Evolutionary conservation across 208 protist genomes (phyloP).

Genomic region (Entamoeba dispar): DNA sequence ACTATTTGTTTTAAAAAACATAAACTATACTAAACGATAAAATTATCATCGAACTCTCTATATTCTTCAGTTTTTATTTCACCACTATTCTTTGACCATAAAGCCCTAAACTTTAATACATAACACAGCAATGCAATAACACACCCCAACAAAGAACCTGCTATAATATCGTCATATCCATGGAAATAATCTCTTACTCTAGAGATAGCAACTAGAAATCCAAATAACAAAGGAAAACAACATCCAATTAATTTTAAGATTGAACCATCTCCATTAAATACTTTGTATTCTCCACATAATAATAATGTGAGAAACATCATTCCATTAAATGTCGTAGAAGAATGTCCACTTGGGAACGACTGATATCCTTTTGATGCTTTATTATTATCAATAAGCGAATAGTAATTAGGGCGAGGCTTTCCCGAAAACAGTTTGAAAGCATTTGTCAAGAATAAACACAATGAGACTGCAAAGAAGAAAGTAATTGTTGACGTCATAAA

Average conservation of each 20-base stretch:
- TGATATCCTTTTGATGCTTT: not conserved
- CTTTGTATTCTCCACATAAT: not conserved
- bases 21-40: too few relatives aligned
- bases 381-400: not conserved
- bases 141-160: not conserved
- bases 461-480: not conserved
- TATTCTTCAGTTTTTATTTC: not conserved
- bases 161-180: not conserved
- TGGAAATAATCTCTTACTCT: not conserved
- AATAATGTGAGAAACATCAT: not conserved
- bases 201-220: not conserved
- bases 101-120: not conserved
- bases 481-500: not conserved
- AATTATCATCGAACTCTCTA: not conserved
- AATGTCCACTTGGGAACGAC: not conserved
- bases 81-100: not conserved
- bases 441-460: not conserved
- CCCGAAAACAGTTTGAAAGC: not conserved
- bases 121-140: not conserved
- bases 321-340: not conserved
- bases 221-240: not conserved
- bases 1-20: too few relatives aligned
- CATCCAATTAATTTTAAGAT: not conserved
- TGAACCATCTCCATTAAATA: not conserved
- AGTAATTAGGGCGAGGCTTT: not conserved